Conservation (phyloP, 805 yeast genomes). For the Suhomyces tanzawaensis region DNA sequence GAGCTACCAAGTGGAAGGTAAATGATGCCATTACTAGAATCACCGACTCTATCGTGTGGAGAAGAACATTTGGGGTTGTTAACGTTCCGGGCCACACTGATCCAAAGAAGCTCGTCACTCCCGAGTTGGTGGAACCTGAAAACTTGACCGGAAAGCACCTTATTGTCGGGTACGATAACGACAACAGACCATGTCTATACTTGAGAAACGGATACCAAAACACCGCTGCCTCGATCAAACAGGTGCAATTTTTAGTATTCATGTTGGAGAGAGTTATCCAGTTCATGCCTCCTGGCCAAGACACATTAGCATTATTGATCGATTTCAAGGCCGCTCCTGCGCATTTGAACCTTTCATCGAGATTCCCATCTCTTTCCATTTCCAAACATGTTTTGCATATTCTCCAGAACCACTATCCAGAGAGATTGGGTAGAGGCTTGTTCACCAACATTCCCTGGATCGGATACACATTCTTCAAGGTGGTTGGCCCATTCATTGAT, state of each 20-base stretch:
- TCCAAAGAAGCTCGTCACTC: conserved; percentile 50
- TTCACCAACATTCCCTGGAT: conserved; percentile 58
- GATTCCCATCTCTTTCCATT: conserved; percentile 48
- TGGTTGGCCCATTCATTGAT: conserved; percentile 57
- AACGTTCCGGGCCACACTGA: conserved; percentile 34
- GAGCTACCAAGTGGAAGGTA: conserved; percentile 91
- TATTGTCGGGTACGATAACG: conserved; percentile 86
- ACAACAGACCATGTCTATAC: conserved; percentile 87
- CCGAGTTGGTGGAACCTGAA: conserved; percentile 58
- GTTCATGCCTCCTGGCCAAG: conserved; percentile 96
- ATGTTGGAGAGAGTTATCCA: conserved; percentile 91
- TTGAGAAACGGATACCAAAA: conserved; percentile 94
- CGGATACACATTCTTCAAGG: conserved; percentile 54
- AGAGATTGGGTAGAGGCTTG: conserved; percentile 52
- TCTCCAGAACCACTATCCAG: conserved; percentile 59
- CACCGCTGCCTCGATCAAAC: conserved; percentile 84
- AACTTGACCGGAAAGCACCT: conserved; percentile 92
- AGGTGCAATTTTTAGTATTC: conserved; percentile 93
- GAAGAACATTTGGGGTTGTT: conserved; percentile 82
- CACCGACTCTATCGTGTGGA: conserved; percentile 81
- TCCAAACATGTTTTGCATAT: conserved; percentile 51
- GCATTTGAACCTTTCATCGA: conserved; percentile 35
- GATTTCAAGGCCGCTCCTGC: conserved; percentile 84
- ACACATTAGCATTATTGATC: conserved; percentile 83
- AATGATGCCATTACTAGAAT: conserved; percentile 71